Base-by-base conservation (phyloP, 164 flowering plant genomes). In the Stephania japonica region DNA sequence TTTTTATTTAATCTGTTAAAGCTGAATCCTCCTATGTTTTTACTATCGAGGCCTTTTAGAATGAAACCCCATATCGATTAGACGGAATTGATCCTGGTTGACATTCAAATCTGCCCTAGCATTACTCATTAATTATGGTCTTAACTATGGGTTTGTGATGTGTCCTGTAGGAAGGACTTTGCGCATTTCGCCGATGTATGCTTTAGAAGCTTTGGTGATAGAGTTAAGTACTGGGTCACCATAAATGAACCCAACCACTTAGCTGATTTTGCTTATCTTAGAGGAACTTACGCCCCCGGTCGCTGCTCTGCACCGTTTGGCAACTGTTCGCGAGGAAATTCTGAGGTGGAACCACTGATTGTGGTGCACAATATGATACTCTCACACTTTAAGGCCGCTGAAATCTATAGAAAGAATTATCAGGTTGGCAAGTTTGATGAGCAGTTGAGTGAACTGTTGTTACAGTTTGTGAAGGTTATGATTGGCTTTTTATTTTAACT, bases 161-260 rank as follows among this genome's bases (percentile, higher is more conserved):
- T 42, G 56, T 70, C 14, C 27, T 13, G 19, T 79, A 87, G 91
- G 86, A 76, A 79, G 49, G 91, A 87, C 16, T 87, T 80, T 73
- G 78, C 73, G 32, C 70, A 82, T 66, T 84, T 78, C 72, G 85
- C 85, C 0, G 75, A 86, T 18, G 74, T 73, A 6, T 87, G 91
- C 75, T 87, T 85, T 70, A 69, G 73, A 69, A 67, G 70, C 65
- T 87, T 87, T 65, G 89, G 87, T 4, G 89, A 87, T 65, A 67
- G 87, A 59, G 87, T 87, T 43, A 84, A 83, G 73, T 78, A 85
- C 23, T 87, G 91, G 91, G 65, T 68, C 23, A 87, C 89, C 9
- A 67, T 87, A 68, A 87, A 86, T 68, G 89, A 88, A 69, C 88
- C 89, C 14, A 86, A 85, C 63, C 24, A 82, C 6, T 62, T 74